Conservation (phyloP, 306 rosid species). For the Urtica urens region DNA sequence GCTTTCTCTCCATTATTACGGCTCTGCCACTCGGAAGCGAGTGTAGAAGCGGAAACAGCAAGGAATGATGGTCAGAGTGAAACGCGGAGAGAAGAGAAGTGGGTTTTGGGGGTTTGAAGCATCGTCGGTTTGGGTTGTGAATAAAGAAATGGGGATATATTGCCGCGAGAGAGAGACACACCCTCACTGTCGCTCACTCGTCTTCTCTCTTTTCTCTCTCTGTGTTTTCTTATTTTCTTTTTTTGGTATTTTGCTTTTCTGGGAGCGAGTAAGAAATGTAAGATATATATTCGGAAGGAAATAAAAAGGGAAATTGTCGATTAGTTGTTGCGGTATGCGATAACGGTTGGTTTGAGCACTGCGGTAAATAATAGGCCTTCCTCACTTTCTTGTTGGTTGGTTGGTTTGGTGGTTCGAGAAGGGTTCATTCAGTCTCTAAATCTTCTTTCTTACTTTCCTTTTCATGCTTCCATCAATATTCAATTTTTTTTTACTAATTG, state of each 20-base stretch:
- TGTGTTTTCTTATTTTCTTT: not conserved
- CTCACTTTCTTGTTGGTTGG: too few relatives aligned
- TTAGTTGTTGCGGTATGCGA: not conserved
- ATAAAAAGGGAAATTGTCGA: not conserved
- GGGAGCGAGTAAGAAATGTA: too few relatives aligned
- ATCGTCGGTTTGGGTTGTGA: not conserved
- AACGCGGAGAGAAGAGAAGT: not conserved
- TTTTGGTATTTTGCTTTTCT: not conserved
- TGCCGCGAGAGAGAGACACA: conserved; percentile 32
- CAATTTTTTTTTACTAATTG: too few relatives aligned
- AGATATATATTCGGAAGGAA: not conserved
- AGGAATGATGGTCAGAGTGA: not conserved
- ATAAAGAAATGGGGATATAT: conserved; percentile 18
- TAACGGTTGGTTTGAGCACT: conserved; percentile 2
- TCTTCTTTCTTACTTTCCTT: not conserved
- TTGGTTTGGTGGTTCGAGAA: conserved; percentile 7
- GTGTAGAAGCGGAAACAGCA: not conserved
- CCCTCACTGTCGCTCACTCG: conserved; percentile 7
- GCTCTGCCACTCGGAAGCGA: conserved; percentile 2
- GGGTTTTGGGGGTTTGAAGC: too few relatives aligned
- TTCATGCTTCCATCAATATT: too few relatives aligned
- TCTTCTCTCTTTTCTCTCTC: not conserved
- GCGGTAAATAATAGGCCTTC: not conserved
- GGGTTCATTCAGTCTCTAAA: not conserved
- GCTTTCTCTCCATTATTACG: conserved; percentile 70